Percentiles rank a stretch among this genome's conserved stretches.
Conservation (phyloP, 225 moss, liverwort and hornwort genomes). For the Antitrichia curtipendula region DNA sequence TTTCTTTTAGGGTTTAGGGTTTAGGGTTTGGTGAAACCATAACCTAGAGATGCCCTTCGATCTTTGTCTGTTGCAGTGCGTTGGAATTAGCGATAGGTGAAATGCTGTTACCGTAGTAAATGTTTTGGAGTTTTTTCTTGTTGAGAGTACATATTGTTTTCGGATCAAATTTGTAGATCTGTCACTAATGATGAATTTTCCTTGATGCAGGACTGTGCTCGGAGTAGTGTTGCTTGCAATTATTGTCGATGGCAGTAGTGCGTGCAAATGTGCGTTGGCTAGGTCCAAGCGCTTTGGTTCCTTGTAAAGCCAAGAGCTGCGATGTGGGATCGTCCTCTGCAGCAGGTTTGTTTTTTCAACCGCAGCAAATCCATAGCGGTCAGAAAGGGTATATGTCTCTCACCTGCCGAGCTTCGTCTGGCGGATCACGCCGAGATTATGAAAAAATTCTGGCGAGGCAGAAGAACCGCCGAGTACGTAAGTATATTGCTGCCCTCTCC, state of each 20-base stretch:
- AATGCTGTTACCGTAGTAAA: neutral
- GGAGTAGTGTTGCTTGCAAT: neutral
- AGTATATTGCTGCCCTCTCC: neutral
- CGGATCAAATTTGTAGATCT: neutral
- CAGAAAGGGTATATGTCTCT: conserved; percentile 1
- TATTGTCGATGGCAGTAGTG: conserved; percentile 20
- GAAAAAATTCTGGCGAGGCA: conserved; percentile 61
- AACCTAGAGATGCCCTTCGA: neutral
- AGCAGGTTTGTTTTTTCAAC: neutral
- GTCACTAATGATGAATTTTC: neutral
- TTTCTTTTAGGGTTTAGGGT: neutral
- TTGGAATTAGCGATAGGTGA: neutral
- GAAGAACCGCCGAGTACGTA: conserved; percentile 60
- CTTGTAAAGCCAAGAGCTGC: neutral
- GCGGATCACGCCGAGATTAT: conserved; percentile 61
- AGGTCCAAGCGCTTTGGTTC: neutral
- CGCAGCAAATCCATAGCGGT: neutral
- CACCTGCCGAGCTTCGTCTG: conserved; percentile 32
- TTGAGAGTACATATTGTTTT: neutral
- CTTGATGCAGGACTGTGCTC: neutral
- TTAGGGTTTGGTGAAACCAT: neutral
- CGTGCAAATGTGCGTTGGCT: conserved; percentile 2
- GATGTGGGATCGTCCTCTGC: neutral
- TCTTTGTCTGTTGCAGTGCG: neutral
- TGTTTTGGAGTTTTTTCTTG: neutral